Percentiles rank a stretch among this genome's conserved stretches.
These are phyloP conservation scores for Penicillium olsonii DNA, from an alignment of 2,329 filamentous ascomycete species.

Conservation along the genomic window DNA sequence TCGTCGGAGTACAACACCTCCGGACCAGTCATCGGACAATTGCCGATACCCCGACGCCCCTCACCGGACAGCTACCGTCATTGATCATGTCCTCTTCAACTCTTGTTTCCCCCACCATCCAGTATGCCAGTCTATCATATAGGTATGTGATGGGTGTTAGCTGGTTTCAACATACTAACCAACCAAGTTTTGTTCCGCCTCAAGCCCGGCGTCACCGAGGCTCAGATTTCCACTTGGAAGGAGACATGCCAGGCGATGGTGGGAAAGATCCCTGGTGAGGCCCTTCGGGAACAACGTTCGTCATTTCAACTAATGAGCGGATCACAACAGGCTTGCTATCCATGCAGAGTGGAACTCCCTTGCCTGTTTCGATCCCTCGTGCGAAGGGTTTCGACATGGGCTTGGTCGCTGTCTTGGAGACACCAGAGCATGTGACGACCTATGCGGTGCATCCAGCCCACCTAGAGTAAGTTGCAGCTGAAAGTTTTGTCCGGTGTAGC, in stretches of 20 bases:
- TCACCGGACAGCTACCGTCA: not conserved
- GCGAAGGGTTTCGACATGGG: slow-evolving; percentile 50
- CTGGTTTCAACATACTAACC: not conserved
- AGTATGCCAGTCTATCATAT: slow-evolving; percentile 46
- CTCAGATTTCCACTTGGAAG: slow-evolving; percentile 36
- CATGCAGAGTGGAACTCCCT: slow-evolving; percentile 38
- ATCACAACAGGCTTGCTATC: slow-evolving; percentile 33
- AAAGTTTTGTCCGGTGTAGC: not conserved
- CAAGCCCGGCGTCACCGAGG: slow-evolving; percentile 39
- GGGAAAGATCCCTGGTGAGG: slow-evolving; percentile 43
- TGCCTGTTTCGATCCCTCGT: slow-evolving; percentile 43
- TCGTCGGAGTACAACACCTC: not conserved
- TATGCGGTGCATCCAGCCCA: slow-evolving; percentile 52
- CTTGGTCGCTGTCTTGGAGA: slow-evolving; percentile 49
- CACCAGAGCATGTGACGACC: slow-evolving; percentile 41
- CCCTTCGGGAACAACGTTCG: not conserved
- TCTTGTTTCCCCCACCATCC: not conserved
- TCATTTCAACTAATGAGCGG: not conserved
- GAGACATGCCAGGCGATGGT: slow-evolving; percentile 39
- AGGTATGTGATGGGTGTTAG: slow-evolving; percentile 22
- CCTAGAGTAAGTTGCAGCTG: slow-evolving; percentile 40
- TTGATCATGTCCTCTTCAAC: not conserved
- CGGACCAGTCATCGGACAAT: slow-evolving; percentile 5
- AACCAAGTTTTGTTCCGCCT: slow-evolving; percentile 45
- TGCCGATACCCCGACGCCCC: slow-evolving; percentile 1